Evolutionary conservation across 1,284 basidiomycete species (phyloP), one percentile per base, ranked within the genome.

Genomic region (Agroathelia rolfsii): DNA sequence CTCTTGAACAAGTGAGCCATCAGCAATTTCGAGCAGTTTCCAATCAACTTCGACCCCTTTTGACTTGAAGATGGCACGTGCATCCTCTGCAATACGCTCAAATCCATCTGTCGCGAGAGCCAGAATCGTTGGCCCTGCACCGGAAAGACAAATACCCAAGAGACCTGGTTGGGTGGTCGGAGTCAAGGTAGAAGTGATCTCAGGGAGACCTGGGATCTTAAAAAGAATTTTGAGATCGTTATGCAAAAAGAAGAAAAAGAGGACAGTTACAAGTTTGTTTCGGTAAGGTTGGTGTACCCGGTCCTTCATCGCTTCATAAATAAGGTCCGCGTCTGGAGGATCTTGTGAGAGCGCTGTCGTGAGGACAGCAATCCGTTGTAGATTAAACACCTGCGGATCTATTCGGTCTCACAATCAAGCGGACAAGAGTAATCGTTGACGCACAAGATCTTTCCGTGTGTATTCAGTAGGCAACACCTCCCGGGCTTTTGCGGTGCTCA

Each of bases 231-330:
- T n/a, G n/a, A n/a, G n/a, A n/a, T n/a, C n/a, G n/a, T n/a, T n/a
- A n/a, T n/a, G n/a, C n/a, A n/a, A n/a, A n/a, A n/a, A n/a, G n/a
- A n/a, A n/a, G n/a, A n/a, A n/a, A n/a, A n/a, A n/a, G 38, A 19
- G 20, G 24, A 10, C 6, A 62, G 76, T 28, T 51, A 87, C 90
- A 35, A 98, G 66, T 24, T 69, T 59, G 59, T 85, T 88, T 21
- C 95, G 77, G 58, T 97, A 98, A 0, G 95, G 95, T 55, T 99
- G 95, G 56, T 98, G 95, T 9, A 99, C 74, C 30, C 85, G 77
- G 61, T 99, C 95, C 55, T 97, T 96, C 95, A 98, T 98, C 0
- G 94, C 95, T 57, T 98, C 93, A 60, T 94, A 98, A 44, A 98
- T 97, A 16, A 99, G 75, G 25, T 82, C 80, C 0, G 90, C 73